Evolutionary conservation across 208 protist genomes (phyloP).

Genomic region (Polymyxa betae): DNA sequence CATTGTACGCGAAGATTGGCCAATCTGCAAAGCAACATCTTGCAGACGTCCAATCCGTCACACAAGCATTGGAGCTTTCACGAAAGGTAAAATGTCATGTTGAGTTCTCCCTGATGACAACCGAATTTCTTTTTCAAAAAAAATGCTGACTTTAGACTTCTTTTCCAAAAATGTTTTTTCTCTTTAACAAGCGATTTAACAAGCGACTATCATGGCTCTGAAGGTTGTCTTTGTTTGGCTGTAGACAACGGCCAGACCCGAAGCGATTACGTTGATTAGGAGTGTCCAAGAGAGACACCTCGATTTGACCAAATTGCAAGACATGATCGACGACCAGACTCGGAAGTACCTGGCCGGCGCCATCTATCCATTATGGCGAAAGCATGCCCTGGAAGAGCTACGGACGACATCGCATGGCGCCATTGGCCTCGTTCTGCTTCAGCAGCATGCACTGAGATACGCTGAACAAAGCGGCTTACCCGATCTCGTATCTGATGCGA

Average conservation of each 20-base stretch:
- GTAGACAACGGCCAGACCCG: background rate
- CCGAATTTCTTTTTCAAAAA: too few species aligned
- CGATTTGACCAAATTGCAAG: background rate
- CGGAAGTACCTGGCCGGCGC: background rate
- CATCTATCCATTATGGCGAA: background rate
- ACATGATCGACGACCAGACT: background rate
- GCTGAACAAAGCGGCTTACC: background rate
- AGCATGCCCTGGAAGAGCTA: conserved; percentile 5
- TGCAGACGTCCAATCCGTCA: background rate
- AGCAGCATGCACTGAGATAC: background rate
- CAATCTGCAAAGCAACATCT: background rate
- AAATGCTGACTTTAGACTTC: too few species aligned
- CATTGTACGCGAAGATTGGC: background rate
- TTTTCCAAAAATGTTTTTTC: background rate
- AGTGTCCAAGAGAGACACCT: background rate
- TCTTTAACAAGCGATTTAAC: background rate
- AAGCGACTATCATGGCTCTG: background rate
- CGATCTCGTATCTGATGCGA: background rate
- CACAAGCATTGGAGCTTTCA: background rate
- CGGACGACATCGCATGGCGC: background rate
- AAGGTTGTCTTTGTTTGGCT: background rate
- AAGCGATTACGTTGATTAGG: background rate
- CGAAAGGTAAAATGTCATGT: background rate
- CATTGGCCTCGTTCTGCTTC: background rate
- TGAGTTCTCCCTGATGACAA: background rate